phyloP scores from a whole-genome alignment of 2,329 filamentous ascomycete species.

The Aspergillus tamarii region DNA sequence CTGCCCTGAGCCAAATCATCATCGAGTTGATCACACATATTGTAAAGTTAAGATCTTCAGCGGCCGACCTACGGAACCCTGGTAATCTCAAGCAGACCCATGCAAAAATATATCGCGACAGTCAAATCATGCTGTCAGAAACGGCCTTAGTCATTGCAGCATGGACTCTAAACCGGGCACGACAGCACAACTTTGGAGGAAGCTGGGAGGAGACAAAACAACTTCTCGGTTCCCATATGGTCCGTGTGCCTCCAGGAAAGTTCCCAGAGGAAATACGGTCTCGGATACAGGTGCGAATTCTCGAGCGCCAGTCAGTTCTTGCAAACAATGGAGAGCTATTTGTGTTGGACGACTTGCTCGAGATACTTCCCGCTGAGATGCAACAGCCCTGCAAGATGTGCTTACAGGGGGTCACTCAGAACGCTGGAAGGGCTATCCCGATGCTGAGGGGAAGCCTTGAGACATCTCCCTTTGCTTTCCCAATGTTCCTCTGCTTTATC shows the following conservation, averaged over 20 bases:
- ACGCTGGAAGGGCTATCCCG: slow-evolving; percentile 24
- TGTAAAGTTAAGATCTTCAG: slow-evolving; percentile 35
- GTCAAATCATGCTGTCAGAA: slow-evolving; percentile 44
- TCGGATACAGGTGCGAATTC: slow-evolving; percentile 34
- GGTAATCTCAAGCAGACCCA: slow-evolving; percentile 44
- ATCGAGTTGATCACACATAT: slow-evolving; percentile 46
- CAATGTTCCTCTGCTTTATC: slow-evolving; percentile 39
- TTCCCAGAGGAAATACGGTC: slow-evolving; percentile 34
- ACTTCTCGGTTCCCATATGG: slow-evolving; percentile 35
- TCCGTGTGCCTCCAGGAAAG: slow-evolving; percentile 32
- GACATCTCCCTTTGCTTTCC: slow-evolving; percentile 31
- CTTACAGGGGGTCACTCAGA: slow-evolving; percentile 27
- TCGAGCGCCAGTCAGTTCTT: slow-evolving; percentile 38
- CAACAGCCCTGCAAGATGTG: slow-evolving; percentile 27
- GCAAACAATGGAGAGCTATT: slow-evolving; percentile 42
- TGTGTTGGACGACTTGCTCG: slow-evolving; percentile 33
- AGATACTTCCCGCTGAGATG: slow-evolving; percentile 32
- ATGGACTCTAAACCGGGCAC: slow-evolving; percentile 43
- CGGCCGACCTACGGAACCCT: slow-evolving; percentile 33
- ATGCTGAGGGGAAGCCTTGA: slow-evolving; percentile 23
- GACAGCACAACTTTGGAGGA: slow-evolving; percentile 27
- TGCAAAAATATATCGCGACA: slow-evolving; percentile 47
- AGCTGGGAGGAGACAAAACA: slow-evolving; percentile 32
- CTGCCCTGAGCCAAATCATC: slow-evolving; percentile 46
- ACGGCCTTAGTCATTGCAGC: slow-evolving; percentile 44